Evolutionary conservation across 2,329 filamentous ascomycete genomes (phyloP), one percentile per base, ranked within the genome.

Genomic region (Cladobotryum mycophilum): DNA sequence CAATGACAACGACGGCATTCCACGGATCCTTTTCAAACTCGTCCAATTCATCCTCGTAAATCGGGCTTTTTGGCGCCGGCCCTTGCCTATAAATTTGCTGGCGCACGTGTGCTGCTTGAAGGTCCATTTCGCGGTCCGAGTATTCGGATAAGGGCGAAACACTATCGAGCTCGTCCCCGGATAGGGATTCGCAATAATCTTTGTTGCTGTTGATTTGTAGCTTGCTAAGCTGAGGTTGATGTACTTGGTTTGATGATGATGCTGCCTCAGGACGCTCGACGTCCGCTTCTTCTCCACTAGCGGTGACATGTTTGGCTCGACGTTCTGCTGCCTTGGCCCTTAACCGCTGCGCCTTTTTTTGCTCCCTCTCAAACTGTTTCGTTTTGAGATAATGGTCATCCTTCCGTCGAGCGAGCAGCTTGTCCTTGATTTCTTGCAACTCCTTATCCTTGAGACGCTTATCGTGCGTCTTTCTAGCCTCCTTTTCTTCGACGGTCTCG

Each of bases 291-390:
- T 20, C 20, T 20, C 20, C 20, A 20, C 20, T 20, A 20, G 20
- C 20, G 46, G 20, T 5, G 5, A 20, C 45, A 45, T 52, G 48
- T 30, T 44, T 56, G 2, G 53, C 55, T 53, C 62, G 65, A 43
- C 70, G 66, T 53, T 71, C 58, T 5, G 84, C 80, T 71, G 88
- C 88, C 67, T 84, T 87, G 30, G 79, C 78, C 76, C 88, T 90
- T 65, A 88, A 89, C 61, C 82, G 85, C 59, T 56, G 45, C 4
- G 51, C 48, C 20, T 45, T 57, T 14, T 56, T 60, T 34, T 62
- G 53, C 1, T 55, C 53, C 48, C 67, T 71, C 40, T 67, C 64
- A 41, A 67, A 66, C 30, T 69, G 64, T 44, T 68, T 70, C 15
- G 61, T 65, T 45, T 65, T 64, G 12, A 72, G 58, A 13, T 69